These are phyloP conservation scores for Amauroascus niger DNA, from an alignment of 2,329 filamentous ascomycete species.

Conservation along the genomic window DNA sequence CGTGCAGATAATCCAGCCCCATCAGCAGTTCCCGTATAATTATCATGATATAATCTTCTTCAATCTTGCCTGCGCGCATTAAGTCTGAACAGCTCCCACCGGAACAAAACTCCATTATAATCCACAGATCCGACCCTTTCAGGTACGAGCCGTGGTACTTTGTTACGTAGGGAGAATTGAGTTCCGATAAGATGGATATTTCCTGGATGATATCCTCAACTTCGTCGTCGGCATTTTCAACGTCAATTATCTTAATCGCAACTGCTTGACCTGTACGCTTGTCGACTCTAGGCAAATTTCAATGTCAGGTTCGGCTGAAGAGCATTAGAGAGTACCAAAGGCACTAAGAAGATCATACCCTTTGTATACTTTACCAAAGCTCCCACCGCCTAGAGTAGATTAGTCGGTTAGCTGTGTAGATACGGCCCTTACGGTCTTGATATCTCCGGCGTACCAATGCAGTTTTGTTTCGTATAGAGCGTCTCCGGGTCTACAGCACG, in stretches of 20 bases:
- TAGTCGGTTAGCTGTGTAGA: neutral
- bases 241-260: slow-evolving; percentile 97
- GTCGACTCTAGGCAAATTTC: slow-evolving; percentile 56
- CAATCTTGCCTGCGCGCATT: slow-evolving; percentile 84
- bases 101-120: slow-evolving; percentile 98
- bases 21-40: slow-evolving; percentile 82
- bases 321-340: neutral
- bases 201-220: slow-evolving; percentile 99
- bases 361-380: slow-evolving; percentile 98
- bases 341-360: slow-evolving; percentile 53
- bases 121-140: slow-evolving; percentile 94
- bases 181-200: slow-evolving; percentile 90
- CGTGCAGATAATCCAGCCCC: slow-evolving; percentile 85
- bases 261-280: slow-evolving; percentile 87
- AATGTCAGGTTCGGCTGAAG: neutral
- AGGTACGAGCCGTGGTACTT: slow-evolving; percentile 97
- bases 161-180: slow-evolving; percentile 92
- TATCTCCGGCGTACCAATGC: slow-evolving; percentile 58
- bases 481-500: slow-evolving; percentile 68
- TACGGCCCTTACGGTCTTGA: neutral
- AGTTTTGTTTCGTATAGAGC: slow-evolving; percentile 86
- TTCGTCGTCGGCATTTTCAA: slow-evolving; percentile 97
- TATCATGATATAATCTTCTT: slow-evolving; percentile 94
- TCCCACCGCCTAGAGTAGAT: slow-evolving; percentile 63
- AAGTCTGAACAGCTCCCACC: slow-evolving; percentile 93